These are phyloP conservation scores for Sesbania bispinosa DNA, from an alignment of 306 rosid species.

Conservation along the genomic window DNA sequence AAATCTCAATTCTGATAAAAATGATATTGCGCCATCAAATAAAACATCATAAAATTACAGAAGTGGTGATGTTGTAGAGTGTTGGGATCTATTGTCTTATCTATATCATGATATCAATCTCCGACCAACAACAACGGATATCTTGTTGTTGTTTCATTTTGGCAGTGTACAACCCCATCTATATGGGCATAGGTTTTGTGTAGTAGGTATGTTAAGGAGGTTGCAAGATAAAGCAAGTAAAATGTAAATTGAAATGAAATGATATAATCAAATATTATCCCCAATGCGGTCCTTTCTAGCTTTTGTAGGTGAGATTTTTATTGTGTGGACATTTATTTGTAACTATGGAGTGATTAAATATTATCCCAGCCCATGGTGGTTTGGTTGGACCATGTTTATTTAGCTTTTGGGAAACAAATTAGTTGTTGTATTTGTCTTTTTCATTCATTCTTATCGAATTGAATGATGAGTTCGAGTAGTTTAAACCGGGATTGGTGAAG, in stretches of 20 bases:
- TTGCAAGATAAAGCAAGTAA: slow-evolving; percentile 42
- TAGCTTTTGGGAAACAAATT: slow-evolving; percentile 26
- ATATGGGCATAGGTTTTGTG: slow-evolving; percentile 66
- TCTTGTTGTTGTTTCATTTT: slow-evolving; percentile 37
- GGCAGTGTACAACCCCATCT: slow-evolving; percentile 45
- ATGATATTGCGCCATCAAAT: slow-evolving; percentile 53
- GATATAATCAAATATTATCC: slow-evolving; percentile 16
- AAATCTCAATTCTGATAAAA: slow-evolving; percentile 65
- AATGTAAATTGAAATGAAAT: slow-evolving; percentile 38
- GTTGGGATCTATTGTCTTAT: neutral
- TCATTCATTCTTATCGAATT: no score
- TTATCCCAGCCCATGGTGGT: neutral
- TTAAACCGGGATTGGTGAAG: no score
- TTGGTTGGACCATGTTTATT: slow-evolving; percentile 27
- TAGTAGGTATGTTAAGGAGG: slow-evolving; percentile 55
- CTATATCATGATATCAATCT: slow-evolving; percentile 23
- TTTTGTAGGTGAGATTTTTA: slow-evolving; percentile 25
- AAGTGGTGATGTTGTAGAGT: neutral
- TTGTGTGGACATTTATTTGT: slow-evolving; percentile 28
- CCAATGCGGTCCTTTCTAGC: slow-evolving; percentile 10
- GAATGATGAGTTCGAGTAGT: no score
- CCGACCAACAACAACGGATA: slow-evolving; percentile 28
- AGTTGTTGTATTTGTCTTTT: no score
- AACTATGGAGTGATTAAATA: slow-evolving; percentile 17
- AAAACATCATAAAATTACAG: slow-evolving; percentile 41